These are phyloP conservation scores for Hygrophila difformis DNA, from an alignment of 257 asterid genomes.

Conservation along the genomic window DNA sequence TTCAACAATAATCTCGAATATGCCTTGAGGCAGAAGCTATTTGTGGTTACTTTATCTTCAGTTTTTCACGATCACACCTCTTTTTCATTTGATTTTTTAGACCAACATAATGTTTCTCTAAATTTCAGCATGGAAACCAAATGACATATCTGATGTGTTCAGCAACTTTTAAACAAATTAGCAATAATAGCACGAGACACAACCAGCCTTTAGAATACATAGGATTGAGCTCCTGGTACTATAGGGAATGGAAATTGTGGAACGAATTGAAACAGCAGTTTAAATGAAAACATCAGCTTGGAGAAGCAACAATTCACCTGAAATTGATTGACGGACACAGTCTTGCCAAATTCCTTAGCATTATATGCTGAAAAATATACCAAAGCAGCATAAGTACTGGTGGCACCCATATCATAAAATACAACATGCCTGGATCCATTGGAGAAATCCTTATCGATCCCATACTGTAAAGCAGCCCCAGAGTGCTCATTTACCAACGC, in stretches of 20 bases:
- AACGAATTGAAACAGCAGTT: slow-evolving; percentile 1
- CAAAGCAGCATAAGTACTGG: slow-evolving; percentile 88
- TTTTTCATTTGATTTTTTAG: not conserved
- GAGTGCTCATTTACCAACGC: slow-evolving; percentile 89
- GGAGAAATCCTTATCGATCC: slow-evolving; percentile 91
- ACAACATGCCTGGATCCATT: slow-evolving; percentile 81
- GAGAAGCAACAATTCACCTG: slow-evolving; percentile 43
- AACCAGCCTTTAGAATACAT: too few relatives aligned
- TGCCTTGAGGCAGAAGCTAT: too few relatives aligned
- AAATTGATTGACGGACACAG: slow-evolving; percentile 75
- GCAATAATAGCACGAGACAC: too few relatives aligned
- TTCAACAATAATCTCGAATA: not conserved
- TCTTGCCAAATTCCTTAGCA: slow-evolving; percentile 76
- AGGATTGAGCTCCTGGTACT: too few relatives aligned
- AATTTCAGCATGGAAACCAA: slow-evolving; percentile 4
- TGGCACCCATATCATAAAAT: slow-evolving; percentile 95
- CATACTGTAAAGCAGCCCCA: slow-evolving; percentile 97
- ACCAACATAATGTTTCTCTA: not conserved
- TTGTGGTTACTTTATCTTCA: not conserved
- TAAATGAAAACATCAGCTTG: not conserved
- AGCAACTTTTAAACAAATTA: too few relatives aligned
- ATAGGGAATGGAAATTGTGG: too few relatives aligned
- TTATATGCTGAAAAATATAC: slow-evolving; percentile 86
- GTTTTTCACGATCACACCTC: too few relatives aligned
- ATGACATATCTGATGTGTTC: not conserved